These are phyloP conservation scores for Suillus placidus DNA, from an alignment of 768 basidiomycete species.

Conservation along the genomic window DNA sequence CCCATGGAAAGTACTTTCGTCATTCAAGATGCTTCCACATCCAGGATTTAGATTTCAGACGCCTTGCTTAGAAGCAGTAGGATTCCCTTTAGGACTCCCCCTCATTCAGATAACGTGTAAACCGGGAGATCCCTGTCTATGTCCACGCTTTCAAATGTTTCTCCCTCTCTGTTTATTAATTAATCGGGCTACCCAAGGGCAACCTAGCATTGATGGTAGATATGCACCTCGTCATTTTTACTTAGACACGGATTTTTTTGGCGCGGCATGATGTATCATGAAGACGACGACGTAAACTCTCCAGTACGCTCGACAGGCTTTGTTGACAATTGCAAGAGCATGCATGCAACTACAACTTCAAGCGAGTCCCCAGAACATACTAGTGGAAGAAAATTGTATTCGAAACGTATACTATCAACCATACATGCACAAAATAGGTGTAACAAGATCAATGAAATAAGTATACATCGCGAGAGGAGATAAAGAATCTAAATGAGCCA, in stretches of 20 bases:
- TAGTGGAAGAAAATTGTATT: background rate
- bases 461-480: background rate
- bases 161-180: background rate
- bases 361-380: background rate
- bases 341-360: background rate
- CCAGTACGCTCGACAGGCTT: background rate
- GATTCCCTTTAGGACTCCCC: no score
- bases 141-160: background rate
- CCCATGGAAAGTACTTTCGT: background rate
- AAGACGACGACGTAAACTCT: background rate
- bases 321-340: background rate
- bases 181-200: background rate
- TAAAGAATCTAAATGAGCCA: background rate
- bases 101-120: no score
- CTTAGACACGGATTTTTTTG: background rate
- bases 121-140: background rate
- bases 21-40: background rate
- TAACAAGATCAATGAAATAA: background rate
- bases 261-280: background rate
- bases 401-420: background rate
- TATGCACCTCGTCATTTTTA: background rate
- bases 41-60: background rate
- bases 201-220: background rate
- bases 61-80: no score
- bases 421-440: background rate